Evolutionary conservation across 2,329 filamentous ascomycete species (phyloP).

Genomic region (Penicillium decumbens): DNA sequence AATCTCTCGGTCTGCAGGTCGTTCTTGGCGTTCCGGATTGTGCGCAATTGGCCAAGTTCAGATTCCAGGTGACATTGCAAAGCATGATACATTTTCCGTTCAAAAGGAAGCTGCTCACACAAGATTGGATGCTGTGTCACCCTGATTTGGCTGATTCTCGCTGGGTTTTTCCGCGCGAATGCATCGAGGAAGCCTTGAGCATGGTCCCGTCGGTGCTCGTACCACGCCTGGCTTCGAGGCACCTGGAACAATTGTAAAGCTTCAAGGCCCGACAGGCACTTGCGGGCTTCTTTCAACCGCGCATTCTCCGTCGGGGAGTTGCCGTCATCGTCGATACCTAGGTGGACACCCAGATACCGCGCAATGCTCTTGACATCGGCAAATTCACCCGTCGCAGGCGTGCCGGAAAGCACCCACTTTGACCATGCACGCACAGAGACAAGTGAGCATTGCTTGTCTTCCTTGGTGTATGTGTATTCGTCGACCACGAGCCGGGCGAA

Average conservation of each 20-base stretch:
- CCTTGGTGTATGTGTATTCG: conserved; percentile 57
- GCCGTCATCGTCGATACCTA: conserved; percentile 53
- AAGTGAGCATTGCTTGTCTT: conserved; percentile 42
- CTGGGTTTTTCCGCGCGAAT: conserved; percentile 49
- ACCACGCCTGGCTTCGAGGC: conserved; percentile 49
- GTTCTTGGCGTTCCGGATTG: neutral
- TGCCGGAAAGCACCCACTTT: conserved; percentile 61
- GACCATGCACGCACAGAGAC: conserved; percentile 48
- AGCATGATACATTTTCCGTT: conserved; percentile 53
- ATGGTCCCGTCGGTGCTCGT: conserved; percentile 47
- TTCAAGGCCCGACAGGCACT: conserved; percentile 45
- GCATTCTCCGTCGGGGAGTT: conserved; percentile 42
- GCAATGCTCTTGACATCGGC: conserved; percentile 58
- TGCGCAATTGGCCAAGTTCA: neutral
- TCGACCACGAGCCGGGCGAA: conserved; percentile 61
- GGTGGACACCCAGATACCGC: conserved; percentile 50
- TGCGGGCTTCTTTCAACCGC: conserved; percentile 37
- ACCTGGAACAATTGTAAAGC: conserved; percentile 52
- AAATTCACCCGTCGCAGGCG: conserved; percentile 55
- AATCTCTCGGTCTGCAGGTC: conserved; percentile 37
- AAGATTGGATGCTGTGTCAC: conserved; percentile 44
- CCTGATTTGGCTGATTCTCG: conserved; percentile 45
- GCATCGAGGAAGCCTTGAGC: conserved; percentile 54
- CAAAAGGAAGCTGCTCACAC: conserved; percentile 44
- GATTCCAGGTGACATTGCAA: conserved; percentile 23